Percentiles rank a stretch among this genome's conserved stretches.
phyloP scores from a whole-genome alignment of 192 early-diverging fungal genomes.

The Paraglomus occultum region DNA sequence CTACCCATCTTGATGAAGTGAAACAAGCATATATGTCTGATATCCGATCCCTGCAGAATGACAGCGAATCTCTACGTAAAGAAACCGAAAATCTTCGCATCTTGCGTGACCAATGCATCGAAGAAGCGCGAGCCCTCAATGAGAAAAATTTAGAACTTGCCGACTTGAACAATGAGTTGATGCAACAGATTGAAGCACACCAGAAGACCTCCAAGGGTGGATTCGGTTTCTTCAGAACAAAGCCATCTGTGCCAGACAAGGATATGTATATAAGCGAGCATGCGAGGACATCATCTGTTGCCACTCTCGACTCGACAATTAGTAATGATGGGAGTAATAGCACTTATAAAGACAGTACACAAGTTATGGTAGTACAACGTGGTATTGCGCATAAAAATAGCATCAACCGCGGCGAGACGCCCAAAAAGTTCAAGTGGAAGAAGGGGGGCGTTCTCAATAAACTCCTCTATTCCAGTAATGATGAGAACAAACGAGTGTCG shows the following conservation, averaged over 20 bases:
- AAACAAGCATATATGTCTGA: constrained; percentile 45
- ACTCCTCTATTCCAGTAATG: constrained; percentile 8
- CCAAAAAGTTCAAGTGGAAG: constrained; percentile 58
- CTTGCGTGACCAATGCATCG: constrained; percentile 48
- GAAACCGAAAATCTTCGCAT: constrained; percentile 46
- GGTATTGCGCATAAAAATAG: constrained; percentile 35
- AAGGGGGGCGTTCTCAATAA: constrained; percentile 43
- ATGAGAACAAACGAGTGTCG: too few species aligned
- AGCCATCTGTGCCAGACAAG: not conserved
- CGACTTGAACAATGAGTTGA: constrained; percentile 56
- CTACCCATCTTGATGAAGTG: constrained; percentile 42
- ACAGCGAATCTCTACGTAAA: constrained; percentile 43
- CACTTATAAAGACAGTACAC: not conserved
- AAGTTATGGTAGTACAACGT: constrained; percentile 25
- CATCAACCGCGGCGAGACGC: constrained; percentile 35
- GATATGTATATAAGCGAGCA: not conserved
- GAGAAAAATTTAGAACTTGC: constrained; percentile 53
- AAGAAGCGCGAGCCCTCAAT: constrained; percentile 52
- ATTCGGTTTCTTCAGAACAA: constrained; percentile 25
- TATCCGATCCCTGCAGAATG: constrained; percentile 45
- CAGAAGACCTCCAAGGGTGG: constrained; percentile 14
- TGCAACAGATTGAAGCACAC: constrained; percentile 39
- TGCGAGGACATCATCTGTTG: not conserved
- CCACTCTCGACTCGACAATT: not conserved
- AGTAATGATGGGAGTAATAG: not conserved